Conservation (phyloP, 2,329 filamentous ascomycete genomes). For the Byssothecium circinans region DNA sequence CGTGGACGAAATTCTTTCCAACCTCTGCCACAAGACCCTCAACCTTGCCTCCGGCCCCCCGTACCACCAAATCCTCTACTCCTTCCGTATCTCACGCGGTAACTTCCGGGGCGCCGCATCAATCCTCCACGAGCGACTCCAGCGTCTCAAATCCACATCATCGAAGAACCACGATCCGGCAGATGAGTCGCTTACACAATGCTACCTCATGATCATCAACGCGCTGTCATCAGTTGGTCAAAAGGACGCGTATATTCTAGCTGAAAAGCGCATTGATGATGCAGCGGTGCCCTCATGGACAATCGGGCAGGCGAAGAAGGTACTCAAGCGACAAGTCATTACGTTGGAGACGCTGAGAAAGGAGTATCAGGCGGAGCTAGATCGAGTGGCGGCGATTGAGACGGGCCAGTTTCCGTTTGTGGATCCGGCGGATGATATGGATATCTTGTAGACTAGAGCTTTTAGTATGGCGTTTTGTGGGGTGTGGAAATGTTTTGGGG, state of each 20-base stretch:
- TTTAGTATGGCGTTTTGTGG: conserved; percentile 27
- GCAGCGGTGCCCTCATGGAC: conserved; percentile 29
- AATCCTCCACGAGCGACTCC: conserved; percentile 58
- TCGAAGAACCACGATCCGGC: conserved; percentile 47
- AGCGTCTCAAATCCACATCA: conserved; percentile 50
- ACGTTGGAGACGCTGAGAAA: conserved; percentile 84
- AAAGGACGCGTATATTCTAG: conserved; percentile 79
- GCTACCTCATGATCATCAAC: conserved; percentile 92
- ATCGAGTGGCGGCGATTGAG: conserved; percentile 83
- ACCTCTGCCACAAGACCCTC: conserved; percentile 68
- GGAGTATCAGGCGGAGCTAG: conserved; percentile 87
- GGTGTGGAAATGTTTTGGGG: neutral
- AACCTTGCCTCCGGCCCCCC: conserved; percentile 65
- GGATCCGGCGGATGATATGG: conserved; percentile 39
- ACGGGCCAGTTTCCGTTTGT: conserved; percentile 84
- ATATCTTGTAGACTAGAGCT: conserved; percentile 35
- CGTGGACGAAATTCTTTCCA: conserved; percentile 76
- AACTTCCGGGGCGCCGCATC: conserved; percentile 80
- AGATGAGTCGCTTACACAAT: conserved; percentile 64
- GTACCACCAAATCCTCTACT: conserved; percentile 87
- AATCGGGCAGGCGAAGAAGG: conserved; percentile 39
- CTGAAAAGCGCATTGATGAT: conserved; percentile 52
- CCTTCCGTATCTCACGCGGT: conserved; percentile 80
- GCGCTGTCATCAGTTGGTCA: conserved; percentile 81
- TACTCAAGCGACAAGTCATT: conserved; percentile 71